Percentiles rank a stretch among this genome's conserved stretches.
phyloP scores from a whole-genome alignment of 2,329 filamentous ascomycete genomes.

The Graphilbum fragrans region DNA sequence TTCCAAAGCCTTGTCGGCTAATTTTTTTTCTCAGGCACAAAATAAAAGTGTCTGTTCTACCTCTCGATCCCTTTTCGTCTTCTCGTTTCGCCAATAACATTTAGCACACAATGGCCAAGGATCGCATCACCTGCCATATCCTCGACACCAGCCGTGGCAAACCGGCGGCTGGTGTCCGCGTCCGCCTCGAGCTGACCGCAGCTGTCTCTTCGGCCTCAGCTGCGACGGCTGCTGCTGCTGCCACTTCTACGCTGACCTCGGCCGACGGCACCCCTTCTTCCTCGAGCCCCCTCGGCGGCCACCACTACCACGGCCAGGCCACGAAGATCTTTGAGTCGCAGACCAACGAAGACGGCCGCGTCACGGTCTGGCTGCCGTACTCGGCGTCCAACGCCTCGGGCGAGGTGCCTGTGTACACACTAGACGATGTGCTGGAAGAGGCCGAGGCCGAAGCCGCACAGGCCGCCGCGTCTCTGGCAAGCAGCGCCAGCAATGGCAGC shows the following conservation, averaged over 20 bases:
- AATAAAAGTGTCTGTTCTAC: background rate
- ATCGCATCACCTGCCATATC: conserved; percentile 75
- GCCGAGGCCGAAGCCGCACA: conserved; percentile 14
- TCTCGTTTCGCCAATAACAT: background rate
- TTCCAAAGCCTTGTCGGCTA: background rate
- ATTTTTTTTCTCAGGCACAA: background rate
- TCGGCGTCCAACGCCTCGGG: conserved; percentile 35
- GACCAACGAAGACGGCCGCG: conserved; percentile 67
- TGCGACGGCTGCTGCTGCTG: conserved; percentile 14
- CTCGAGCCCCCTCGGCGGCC: conserved; percentile 3
- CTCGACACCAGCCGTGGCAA: conserved; percentile 69
- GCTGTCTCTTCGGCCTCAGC: conserved; percentile 10
- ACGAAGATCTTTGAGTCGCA: conserved; percentile 47
- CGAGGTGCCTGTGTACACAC: conserved; percentile 45
- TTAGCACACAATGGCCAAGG: conserved; percentile 24
- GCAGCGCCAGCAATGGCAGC: too few relatives aligned
- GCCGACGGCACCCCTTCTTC: conserved; percentile 4
- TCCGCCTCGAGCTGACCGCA: conserved; percentile 43
- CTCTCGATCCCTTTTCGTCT: background rate
- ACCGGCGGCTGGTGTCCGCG: conserved; percentile 54
- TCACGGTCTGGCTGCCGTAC: conserved; percentile 55
- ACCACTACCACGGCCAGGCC: conserved; percentile 19
- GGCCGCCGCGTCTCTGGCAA: conserved; percentile 14
- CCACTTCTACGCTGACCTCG: conserved; percentile 17
- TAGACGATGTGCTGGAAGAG: conserved; percentile 41